Evolutionary conservation across 2,329 filamentous ascomycete genomes (phyloP).

Genomic region (Rhynchosporium secalis): DNA sequence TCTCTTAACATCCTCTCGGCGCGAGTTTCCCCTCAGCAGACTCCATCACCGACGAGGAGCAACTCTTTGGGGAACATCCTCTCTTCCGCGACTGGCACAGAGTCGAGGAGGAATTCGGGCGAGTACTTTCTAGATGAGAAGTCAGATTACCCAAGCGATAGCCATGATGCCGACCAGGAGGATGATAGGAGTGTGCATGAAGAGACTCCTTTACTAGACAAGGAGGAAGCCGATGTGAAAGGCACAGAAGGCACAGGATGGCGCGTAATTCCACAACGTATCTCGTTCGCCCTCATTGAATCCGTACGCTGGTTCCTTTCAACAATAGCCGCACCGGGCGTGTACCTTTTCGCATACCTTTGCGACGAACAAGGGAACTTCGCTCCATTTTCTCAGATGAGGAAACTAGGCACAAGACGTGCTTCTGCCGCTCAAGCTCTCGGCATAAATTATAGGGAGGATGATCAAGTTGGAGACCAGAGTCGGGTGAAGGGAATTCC

Average conservation of each 20-base stretch:
- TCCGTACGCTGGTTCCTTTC: slow-evolving; percentile 77
- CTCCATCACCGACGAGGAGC: slow-evolving; percentile 56
- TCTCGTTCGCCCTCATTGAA: slow-evolving; percentile 71
- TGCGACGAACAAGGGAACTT: slow-evolving; percentile 80
- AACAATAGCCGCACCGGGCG: slow-evolving; percentile 74
- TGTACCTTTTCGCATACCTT: slow-evolving; percentile 81
- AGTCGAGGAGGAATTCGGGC: slow-evolving; percentile 38
- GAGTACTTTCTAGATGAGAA: slow-evolving; percentile 45
- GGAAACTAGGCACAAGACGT: slow-evolving; percentile 50
- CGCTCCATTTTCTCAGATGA: slow-evolving; percentile 72
- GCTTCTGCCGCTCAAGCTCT: slow-evolving; percentile 40
- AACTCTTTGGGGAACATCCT: slow-evolving; percentile 55
- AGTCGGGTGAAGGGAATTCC: slow-evolving; percentile 25
- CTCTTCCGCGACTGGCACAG: slow-evolving; percentile 28
- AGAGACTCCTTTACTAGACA: slow-evolving; percentile 64
- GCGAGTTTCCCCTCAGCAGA: slow-evolving; percentile 67
- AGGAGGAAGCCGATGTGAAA: slow-evolving; percentile 43
- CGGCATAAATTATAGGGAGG: slow-evolving; percentile 35
- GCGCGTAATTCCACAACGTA: slow-evolving; percentile 63
- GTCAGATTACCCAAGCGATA: slow-evolving; percentile 40
- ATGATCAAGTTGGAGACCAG: slow-evolving; percentile 20
- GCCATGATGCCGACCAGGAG: slow-evolving; percentile 41
- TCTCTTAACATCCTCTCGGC: slow-evolving; percentile 91
- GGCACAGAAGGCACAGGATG: slow-evolving; percentile 45
- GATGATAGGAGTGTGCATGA: slow-evolving; percentile 52